Percentiles rank a stretch among this genome's conserved stretches.
phyloP scores from a whole-genome alignment of 257 asterid species.

The Solanum okadae region DNA sequence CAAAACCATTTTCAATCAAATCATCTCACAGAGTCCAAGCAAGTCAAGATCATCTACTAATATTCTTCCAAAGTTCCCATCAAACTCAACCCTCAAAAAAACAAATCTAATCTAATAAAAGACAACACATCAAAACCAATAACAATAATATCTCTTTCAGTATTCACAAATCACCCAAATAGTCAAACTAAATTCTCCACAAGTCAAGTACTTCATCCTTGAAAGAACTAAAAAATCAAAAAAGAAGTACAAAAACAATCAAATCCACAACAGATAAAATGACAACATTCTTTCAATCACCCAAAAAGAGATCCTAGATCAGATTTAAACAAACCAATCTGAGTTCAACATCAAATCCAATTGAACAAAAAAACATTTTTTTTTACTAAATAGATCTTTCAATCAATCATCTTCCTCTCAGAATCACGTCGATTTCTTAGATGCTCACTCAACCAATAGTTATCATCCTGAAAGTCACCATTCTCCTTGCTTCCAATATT shows the following conservation, averaged over 20 bases:
- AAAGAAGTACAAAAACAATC: neutral
- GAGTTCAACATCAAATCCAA: neutral
- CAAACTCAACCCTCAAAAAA: neutral
- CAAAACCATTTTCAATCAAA: neutral
- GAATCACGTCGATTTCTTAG: neutral
- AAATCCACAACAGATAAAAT: neutral
- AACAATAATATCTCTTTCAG: neutral
- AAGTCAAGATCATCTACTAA: neutral
- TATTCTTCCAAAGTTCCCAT: neutral
- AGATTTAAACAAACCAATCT: neutral
- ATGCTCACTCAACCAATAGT: neutral
- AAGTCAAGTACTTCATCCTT: neutral
- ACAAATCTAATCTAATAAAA: neutral
- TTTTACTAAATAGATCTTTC: neutral
- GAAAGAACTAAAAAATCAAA: neutral
- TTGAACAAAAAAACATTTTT: neutral
- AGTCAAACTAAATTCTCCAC: neutral
- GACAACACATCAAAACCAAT: neutral
- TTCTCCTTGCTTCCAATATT: neutral
- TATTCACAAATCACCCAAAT: neutral
- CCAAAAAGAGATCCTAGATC: neutral
- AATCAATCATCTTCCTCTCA: neutral
- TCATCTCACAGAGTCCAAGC: accelerated
- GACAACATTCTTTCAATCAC: neutral
- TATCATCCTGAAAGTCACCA: neutral